Evolutionary conservation across 805 yeast genomes (phyloP).

Genomic region (Teunomyces panamensis): DNA sequence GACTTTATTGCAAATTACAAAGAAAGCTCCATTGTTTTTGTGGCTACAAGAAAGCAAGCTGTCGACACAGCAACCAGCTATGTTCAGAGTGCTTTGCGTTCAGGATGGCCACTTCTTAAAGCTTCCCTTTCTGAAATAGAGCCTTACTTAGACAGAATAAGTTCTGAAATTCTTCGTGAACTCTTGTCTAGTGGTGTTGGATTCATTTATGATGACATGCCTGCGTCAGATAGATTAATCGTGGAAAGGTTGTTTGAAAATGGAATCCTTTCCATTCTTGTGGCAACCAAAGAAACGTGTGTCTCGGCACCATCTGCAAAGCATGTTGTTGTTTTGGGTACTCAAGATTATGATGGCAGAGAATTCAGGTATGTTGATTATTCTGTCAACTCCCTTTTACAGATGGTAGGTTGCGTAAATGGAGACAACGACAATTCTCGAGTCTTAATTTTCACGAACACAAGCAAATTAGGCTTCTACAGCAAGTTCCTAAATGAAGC

Average conservation of each 20-base stretch:
- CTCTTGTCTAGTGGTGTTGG: slow-evolving; percentile 63
- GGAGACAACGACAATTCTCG: slow-evolving; percentile 23
- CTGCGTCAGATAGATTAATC: slow-evolving; percentile 46
- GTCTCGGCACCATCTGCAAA: slow-evolving; percentile 49
- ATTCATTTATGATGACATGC: slow-evolving; percentile 56
- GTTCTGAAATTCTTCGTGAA: slow-evolving; percentile 45
- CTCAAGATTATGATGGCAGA: slow-evolving; percentile 66
- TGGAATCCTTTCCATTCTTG: slow-evolving; percentile 53
- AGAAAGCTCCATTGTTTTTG: slow-evolving; percentile 44
- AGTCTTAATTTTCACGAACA: slow-evolving; percentile 56
- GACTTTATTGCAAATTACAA: slow-evolving; percentile 27
- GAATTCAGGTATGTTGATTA: slow-evolving; percentile 73
- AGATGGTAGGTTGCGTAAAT: slow-evolving; percentile 57
- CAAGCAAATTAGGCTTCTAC: slow-evolving; percentile 59
- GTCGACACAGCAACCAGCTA: slow-evolving; percentile 51
- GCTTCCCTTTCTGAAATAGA: slow-evolving; percentile 38
- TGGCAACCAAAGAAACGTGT: slow-evolving; percentile 61
- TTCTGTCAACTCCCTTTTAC: slow-evolving; percentile 58
- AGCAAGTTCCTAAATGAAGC: slow-evolving; percentile 69
- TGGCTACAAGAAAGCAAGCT: slow-evolving; percentile 53
- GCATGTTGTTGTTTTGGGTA: slow-evolving; percentile 63
- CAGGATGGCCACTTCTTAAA: slow-evolving; percentile 38
- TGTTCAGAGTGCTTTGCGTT: slow-evolving; percentile 32
- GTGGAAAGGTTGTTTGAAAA: slow-evolving; percentile 51
- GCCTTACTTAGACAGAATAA: slow-evolving; percentile 41